Evolutionary conservation across 805 yeast species (phyloP).

Genomic region (Wickerhamomyces xylosicus): DNA sequence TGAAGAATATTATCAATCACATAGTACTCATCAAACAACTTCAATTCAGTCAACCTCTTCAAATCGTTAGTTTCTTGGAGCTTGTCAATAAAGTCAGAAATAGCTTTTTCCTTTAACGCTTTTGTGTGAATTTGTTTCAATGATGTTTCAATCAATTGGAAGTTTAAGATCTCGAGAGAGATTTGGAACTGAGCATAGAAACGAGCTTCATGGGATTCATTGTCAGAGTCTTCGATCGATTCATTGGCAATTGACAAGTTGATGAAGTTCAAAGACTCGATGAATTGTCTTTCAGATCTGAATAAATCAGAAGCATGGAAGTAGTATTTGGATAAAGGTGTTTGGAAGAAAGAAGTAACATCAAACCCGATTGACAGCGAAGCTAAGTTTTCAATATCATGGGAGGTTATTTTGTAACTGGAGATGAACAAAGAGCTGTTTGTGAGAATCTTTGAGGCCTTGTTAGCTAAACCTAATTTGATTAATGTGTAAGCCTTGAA

Average conservation of each 20-base stretch:
- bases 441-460: slow-evolving; percentile 23
- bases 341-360: slow-evolving; percentile 18
- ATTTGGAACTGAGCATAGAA: slow-evolving; percentile 17
- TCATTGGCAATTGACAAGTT: slow-evolving; percentile 16
- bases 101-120: slow-evolving; percentile 12
- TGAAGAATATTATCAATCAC: slow-evolving; percentile 32
- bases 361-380: slow-evolving; percentile 8
- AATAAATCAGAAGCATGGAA: slow-evolving; percentile 28
- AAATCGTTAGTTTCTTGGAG: slow-evolving; percentile 30
- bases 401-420: slow-evolving; percentile 11
- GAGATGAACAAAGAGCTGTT: slow-evolving; percentile 20
- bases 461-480: slow-evolving; percentile 17
- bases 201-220: slow-evolving; percentile 14
- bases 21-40: slow-evolving; percentile 32
- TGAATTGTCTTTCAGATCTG: slow-evolving; percentile 20
- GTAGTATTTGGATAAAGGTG: slow-evolving; percentile 26
- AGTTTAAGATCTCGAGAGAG: slow-evolving; percentile 21
- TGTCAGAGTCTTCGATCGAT: slow-evolving; percentile 12
- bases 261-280: slow-evolving; percentile 26
- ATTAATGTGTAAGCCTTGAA: slow-evolving; percentile 15
- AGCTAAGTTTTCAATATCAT: slow-evolving; percentile 15
- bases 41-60: slow-evolving; percentile 28
- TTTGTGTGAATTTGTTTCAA: slow-evolving; percentile 16
- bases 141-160: slow-evolving; percentile 25
- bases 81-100: slow-evolving; percentile 26